Base-by-base conservation (phyloP, 2,329 filamentous ascomycete species). In the Tolypocladium inflatum region DNA sequence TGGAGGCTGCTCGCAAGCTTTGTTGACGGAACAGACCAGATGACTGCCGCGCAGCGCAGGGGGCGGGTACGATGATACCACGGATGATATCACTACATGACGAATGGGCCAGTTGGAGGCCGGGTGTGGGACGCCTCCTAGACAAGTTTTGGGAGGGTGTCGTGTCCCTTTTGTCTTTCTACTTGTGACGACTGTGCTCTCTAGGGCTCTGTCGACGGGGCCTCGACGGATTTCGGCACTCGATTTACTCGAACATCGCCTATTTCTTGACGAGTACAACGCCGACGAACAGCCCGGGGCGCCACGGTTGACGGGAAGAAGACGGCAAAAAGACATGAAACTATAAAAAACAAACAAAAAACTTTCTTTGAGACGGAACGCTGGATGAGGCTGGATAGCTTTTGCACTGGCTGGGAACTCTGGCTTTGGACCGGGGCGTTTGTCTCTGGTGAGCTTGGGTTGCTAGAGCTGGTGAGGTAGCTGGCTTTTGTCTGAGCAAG, bases 51-150 rank as follows among this genome's bases (percentile, higher is more conserved):
- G 57, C 63, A 56, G 63, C 59, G 57, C 63, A 56, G 62, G 55
- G 48, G 57, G 56, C 52, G 56, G 68, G 62, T 62, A 65, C 64
- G 65, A 71, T 67, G 68, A 72, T 72, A 72, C 70, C 67, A 70
- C 60, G 68, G 66, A 71, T 65, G 69, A 70, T 63, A 67, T 65
- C 63, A 65, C 64, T 67, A 68, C 65, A 67, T 69, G 67, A 72
- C 57, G 57, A 55, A 33, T 45, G 33, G 54, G 42, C 57, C 48
- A 56, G 42, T 52, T 42, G 54, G 57, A n/a, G 54, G 52, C 43
- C 19, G 30, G 35, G 42, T 30, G 37, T 38, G n/a, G 48, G 30
- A 37, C 48, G 19, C 48, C 19, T 13, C 19, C 30, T 37, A 9
- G 48, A 52, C 48, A 21, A 19, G 30, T n/a, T 33, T 26, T 41